phyloP scores from a whole-genome alignment of 2,329 filamentous ascomycete species.

The Reticulascus tulasneorum region DNA sequence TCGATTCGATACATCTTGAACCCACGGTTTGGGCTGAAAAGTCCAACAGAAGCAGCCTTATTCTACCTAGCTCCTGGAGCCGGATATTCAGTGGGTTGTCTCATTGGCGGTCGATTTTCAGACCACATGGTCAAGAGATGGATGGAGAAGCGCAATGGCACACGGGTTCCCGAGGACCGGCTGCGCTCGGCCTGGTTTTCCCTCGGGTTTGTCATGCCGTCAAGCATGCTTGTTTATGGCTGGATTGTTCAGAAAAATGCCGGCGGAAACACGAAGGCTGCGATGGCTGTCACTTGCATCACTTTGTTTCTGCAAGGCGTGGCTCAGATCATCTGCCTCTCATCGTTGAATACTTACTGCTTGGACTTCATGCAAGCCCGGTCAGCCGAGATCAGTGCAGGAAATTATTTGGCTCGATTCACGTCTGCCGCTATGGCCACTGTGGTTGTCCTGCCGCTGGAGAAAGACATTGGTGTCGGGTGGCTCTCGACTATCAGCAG shows the following conservation, averaged over 20 bases:
- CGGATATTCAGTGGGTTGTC: slow-evolving; percentile 63
- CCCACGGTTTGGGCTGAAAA: slow-evolving; percentile 61
- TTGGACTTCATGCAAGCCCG: slow-evolving; percentile 12
- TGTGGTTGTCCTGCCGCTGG: slow-evolving; percentile 68
- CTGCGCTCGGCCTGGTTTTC: slow-evolving; percentile 58
- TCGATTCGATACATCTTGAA: slow-evolving; percentile 69
- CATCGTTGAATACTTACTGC: slow-evolving; percentile 59
- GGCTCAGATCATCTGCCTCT: slow-evolving; percentile 66
- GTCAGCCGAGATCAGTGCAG: slow-evolving; percentile 44
- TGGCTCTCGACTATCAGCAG: slow-evolving; percentile 73
- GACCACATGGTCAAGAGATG: slow-evolving; percentile 61
- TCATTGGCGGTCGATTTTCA: slow-evolving; percentile 66
- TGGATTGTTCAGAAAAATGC: slow-evolving; percentile 48
- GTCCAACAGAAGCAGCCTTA: slow-evolving; percentile 60
- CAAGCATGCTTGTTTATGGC: slow-evolving; percentile 66
- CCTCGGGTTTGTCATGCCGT: slow-evolving; percentile 57
- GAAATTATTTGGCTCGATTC: slow-evolving; percentile 77
- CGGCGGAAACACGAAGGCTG: slow-evolving; percentile 30
- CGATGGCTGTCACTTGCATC: slow-evolving; percentile 52
- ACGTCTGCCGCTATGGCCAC: slow-evolving; percentile 68
- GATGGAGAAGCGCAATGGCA: slow-evolving; percentile 48
- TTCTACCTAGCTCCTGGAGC: slow-evolving; percentile 69
- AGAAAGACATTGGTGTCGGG: slow-evolving; percentile 72
- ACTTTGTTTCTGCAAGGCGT: slow-evolving; percentile 68
- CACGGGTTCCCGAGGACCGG: slow-evolving; percentile 66